phyloP scores from a whole-genome alignment of 106 monocot species.

The Phalaenopsis equestris region DNA sequence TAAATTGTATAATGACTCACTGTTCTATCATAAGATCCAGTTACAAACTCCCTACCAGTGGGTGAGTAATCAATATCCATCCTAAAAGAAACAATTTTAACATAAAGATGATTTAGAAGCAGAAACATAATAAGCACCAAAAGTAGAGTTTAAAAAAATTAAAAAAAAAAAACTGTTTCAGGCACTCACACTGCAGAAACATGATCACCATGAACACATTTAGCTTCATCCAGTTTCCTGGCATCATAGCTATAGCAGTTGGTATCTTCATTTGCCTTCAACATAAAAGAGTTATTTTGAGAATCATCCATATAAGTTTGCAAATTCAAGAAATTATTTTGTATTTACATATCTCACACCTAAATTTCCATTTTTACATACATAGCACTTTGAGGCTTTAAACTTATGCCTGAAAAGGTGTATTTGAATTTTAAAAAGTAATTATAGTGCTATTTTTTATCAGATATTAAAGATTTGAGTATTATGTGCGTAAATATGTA shows the following conservation, averaged over 20 bases:
- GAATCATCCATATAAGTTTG: slow-evolving; percentile 2
- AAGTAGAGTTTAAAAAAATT: too few species aligned
- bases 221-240: slow-evolving; percentile 89
- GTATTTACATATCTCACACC: too few species aligned
- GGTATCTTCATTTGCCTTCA: slow-evolving; percentile 98
- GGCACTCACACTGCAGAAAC: slow-evolving; percentile 91
- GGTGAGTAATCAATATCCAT: slow-evolving; percentile 99
- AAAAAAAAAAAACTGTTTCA: not conserved
- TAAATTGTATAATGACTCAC: slow-evolving; percentile 29
- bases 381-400: too few species aligned
- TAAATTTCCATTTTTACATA: too few species aligned
- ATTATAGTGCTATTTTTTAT: too few species aligned
- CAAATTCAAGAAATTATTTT: not conserved
- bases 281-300: slow-evolving; percentile 1
- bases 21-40: slow-evolving; percentile 98
- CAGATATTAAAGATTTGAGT: too few species aligned
- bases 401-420: too few species aligned
- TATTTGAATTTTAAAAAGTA: too few species aligned
- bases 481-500: too few species aligned
- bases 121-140: not conserved
- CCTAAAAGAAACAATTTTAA: slow-evolving; percentile 33
- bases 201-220: slow-evolving; percentile 88
- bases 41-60: slow-evolving; percentile 96
- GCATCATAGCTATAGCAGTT: slow-evolving; percentile 92
- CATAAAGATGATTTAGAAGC: not conserved